Evolutionary conservation across 2,329 filamentous ascomycete genomes (phyloP).

Genomic region (Neophaeococcomyces aloes): DNA sequence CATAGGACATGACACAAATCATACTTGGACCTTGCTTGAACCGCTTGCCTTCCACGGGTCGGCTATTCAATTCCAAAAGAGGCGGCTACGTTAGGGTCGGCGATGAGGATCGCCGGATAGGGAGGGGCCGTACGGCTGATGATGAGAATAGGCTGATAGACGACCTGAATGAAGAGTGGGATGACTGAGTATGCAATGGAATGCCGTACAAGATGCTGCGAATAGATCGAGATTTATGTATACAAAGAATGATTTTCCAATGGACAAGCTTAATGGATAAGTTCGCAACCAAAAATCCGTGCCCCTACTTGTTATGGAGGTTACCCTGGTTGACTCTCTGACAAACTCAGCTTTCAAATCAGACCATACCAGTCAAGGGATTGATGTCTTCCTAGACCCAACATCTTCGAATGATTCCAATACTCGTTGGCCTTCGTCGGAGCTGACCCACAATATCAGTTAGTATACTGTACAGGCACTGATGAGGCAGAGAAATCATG

Average conservation of each 20-base stretch:
- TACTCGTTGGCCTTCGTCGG: no score
- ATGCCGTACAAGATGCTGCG: not conserved
- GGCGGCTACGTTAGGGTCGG: conserved; percentile 28
- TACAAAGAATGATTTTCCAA: not conserved
- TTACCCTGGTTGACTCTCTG: no score
- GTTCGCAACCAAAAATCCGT: no score
- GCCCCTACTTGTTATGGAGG: no score
- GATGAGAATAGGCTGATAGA: conserved; percentile 93
- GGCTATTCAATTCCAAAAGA: conserved; percentile 24
- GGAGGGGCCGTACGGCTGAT: conserved; percentile 45
- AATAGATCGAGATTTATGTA: no score
- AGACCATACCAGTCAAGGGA: no score
- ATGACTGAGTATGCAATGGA: conserved; percentile 29
- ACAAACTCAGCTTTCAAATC: no score
- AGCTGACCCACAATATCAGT: no score
- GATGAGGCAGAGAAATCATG: no score
- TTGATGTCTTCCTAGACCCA: no score
- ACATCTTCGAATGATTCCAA: no score
- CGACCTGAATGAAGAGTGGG: conserved; percentile 94
- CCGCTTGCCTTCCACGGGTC: conserved; percentile 27
- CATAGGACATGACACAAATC: conserved; percentile 37
- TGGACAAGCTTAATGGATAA: not conserved
- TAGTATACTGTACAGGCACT: no score
- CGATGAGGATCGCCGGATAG: conserved; percentile 21
- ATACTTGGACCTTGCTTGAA: conserved; percentile 35